These are phyloP conservation scores for Rubus parviflorus DNA, from an alignment of 306 rosid genomes.

Conservation along the genomic window DNA sequence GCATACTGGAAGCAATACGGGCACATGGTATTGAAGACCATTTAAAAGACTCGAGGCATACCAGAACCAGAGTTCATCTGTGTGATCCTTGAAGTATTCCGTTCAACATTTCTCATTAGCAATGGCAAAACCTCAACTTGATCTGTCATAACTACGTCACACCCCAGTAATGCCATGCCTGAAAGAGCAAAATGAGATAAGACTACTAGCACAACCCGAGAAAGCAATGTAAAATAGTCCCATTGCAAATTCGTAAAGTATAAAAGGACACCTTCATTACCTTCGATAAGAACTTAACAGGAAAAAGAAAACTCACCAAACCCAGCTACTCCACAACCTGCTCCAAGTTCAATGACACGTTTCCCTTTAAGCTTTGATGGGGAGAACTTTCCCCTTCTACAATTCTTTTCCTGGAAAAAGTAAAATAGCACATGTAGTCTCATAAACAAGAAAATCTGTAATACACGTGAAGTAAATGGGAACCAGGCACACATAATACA, in stretches of 20 bases:
- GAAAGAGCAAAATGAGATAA: conserved; percentile 34
- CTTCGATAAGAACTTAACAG: not conserved
- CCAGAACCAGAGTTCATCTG: conserved; percentile 67
- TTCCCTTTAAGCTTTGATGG: conserved; percentile 87
- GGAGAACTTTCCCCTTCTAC: conserved; percentile 87
- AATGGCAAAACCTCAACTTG: conserved; percentile 89
- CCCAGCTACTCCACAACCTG: conserved; percentile 97
- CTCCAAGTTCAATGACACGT: conserved; percentile 91
- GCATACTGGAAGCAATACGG: conserved; percentile 1
- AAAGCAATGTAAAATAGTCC: conserved; percentile 12
- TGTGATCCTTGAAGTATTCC: conserved; percentile 76
- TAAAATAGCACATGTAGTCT: conserved; percentile 5
- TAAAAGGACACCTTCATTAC: too few relatives aligned
- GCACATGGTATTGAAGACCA: conserved; percentile 12
- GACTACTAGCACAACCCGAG: conserved; percentile 17
- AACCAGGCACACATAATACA: not conserved
- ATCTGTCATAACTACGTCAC: conserved; percentile 79
- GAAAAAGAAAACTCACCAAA: conserved; percentile 54
- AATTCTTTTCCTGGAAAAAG: conserved; percentile 68
- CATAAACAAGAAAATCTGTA: not conserved
- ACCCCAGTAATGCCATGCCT: conserved; percentile 97
- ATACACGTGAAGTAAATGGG: not conserved
- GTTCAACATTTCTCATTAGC: conserved; percentile 73
- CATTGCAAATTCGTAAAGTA: conserved; percentile 23
- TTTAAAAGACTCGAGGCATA: conserved; percentile 27